These are phyloP conservation scores for Talaromyces sp. DNA, from an alignment of 2,329 filamentous ascomycete species.

Conservation along the genomic window DNA sequence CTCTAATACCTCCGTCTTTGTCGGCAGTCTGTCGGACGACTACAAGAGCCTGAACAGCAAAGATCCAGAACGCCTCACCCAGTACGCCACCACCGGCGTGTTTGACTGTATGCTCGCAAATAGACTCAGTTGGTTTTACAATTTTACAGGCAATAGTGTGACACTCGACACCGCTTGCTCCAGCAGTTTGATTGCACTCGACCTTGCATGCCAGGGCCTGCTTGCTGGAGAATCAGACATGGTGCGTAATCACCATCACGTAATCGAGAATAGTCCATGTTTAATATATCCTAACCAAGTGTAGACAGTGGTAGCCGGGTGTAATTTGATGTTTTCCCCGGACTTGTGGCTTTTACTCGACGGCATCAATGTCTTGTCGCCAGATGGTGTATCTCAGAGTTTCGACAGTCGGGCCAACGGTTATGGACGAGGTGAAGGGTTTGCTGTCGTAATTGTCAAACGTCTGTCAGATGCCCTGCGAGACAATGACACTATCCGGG, in stretches of 20 bases:
- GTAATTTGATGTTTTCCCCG: constrained; percentile 31
- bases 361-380: constrained; percentile 5
- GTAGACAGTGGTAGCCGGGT: background rate
- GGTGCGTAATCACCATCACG: constrained; percentile 10
- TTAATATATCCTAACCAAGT: background rate
- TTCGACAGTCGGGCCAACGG: constrained; percentile 43
- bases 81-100: constrained; percentile 9
- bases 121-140: constrained; percentile 25
- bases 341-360: constrained; percentile 22
- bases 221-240: constrained; percentile 17
- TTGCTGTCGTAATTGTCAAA: constrained; percentile 40
- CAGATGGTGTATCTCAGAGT: constrained; percentile 19
- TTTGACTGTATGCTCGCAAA: constrained; percentile 9
- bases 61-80: background rate
- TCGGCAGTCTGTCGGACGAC: constrained; percentile 12
- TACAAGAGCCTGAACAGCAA: background rate
- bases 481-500: constrained; percentile 36
- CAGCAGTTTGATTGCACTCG: constrained; percentile 17
- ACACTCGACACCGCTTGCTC: constrained; percentile 23
- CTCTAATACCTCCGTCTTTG: constrained; percentile 14
- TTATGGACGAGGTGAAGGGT: constrained; percentile 43
- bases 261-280: background rate
- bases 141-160: constrained; percentile 20
- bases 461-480: constrained; percentile 36
- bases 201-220: constrained; percentile 21